Evolutionary conservation across 495 filamentous ascomycete genomes (phyloP).

Genomic region (Trypethelium eluteriae): DNA sequence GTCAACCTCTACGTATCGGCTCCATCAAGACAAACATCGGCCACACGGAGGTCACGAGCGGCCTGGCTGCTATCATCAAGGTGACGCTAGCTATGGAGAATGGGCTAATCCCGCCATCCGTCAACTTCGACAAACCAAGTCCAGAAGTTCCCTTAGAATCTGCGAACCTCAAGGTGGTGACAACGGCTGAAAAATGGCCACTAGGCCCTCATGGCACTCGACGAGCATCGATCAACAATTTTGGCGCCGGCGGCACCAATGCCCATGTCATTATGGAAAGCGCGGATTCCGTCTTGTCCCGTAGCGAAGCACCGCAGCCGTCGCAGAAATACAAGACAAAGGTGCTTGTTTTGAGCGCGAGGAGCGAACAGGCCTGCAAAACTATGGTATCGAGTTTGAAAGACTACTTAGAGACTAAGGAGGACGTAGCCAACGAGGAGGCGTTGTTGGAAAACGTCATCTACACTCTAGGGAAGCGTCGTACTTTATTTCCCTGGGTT

Average conservation of each 20-base stretch:
- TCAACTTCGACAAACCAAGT: conserved; percentile 41
- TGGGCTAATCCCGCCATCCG: conserved; percentile 41
- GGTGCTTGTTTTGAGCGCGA: background rate
- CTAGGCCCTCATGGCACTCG: conserved; percentile 22
- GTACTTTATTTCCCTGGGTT: background rate
- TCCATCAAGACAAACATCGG: conserved; percentile 12
- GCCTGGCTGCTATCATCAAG: conserved; percentile 54
- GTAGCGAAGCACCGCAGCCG: background rate
- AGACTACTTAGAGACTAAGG: background rate
- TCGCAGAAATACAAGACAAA: conserved; percentile 8
- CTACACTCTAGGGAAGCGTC: background rate
- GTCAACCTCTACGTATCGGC: conserved; percentile 10
- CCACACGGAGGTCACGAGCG: conserved; percentile 51
- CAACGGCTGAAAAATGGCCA: background rate
- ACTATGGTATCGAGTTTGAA: background rate
- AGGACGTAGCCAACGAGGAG: background rate
- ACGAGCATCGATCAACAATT: conserved; percentile 36
- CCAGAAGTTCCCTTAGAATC: conserved; percentile 24
- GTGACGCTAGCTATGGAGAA: conserved; percentile 51
- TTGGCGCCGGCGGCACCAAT: conserved; percentile 48
- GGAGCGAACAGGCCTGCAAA: background rate
- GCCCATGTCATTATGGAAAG: conserved; percentile 41
- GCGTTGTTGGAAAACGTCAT: conserved; percentile 4
- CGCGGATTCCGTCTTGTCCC: background rate
- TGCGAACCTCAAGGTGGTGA: conserved; percentile 26